These are phyloP conservation scores for Citrus reticulata DNA, from an alignment of 345 rosid genomes.

Conservation along the genomic window DNA sequence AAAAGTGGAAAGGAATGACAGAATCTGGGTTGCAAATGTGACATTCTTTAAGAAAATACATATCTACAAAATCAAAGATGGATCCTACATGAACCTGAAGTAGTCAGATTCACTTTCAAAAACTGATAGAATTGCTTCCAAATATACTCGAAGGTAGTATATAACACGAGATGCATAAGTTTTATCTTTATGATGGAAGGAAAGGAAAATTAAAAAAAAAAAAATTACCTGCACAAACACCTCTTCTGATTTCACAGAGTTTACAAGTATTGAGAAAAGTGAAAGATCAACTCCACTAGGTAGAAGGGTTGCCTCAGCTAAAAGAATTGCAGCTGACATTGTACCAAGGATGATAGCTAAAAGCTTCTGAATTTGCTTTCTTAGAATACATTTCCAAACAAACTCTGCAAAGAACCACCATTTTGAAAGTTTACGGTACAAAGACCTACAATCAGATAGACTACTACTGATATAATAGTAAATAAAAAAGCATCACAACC, in stretches of 20 bases:
- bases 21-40: not conserved
- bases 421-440: not conserved
- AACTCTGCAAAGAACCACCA: constrained; percentile 55
- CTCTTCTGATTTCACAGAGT: constrained; percentile 69
- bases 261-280: constrained; percentile 85
- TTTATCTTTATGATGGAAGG: not conserved
- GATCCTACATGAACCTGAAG: not conserved
- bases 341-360: constrained; percentile 67
- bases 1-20: not conserved
- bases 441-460: not conserved
- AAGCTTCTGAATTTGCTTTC: constrained; percentile 59
- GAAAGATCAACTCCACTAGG: constrained; percentile 78
- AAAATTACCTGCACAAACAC: constrained; percentile 65
- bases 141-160: not conserved
- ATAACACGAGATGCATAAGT: not conserved
- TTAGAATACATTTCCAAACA: constrained; percentile 80
- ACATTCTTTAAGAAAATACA: not conserved
- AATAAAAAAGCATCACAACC: not conserved
- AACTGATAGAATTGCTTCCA: not conserved
- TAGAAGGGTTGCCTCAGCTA: constrained; percentile 94
- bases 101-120: not conserved
- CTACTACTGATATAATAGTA: not conserved
- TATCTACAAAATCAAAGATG: not conserved
- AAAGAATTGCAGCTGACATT: constrained; percentile 94
- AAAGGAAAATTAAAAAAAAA: not conserved